Conservation (phyloP, 2,329 filamentous ascomycete genomes). For the Laburnicola sp. region DNA sequence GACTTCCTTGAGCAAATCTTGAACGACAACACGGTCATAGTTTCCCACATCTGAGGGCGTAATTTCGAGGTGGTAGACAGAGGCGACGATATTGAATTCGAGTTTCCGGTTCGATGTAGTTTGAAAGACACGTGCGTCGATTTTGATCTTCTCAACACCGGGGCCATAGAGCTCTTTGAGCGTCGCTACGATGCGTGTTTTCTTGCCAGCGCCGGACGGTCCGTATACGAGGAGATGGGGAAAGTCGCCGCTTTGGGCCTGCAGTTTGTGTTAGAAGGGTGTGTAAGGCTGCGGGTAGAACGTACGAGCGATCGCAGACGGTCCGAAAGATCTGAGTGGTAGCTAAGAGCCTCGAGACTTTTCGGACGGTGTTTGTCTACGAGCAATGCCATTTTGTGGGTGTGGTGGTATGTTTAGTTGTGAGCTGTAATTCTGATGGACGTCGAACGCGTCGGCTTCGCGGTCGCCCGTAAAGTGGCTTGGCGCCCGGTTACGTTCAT, state of each 20-base stretch:
- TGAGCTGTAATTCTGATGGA: slow-evolving; percentile 14
- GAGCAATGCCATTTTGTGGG: slow-evolving; percentile 60
- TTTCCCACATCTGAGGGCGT: slow-evolving; percentile 95
- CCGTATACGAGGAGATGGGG: slow-evolving; percentile 97
- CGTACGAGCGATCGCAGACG: slow-evolving; percentile 82
- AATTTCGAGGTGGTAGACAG: slow-evolving; percentile 97
- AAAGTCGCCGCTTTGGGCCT: slow-evolving; percentile 97
- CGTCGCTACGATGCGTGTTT: slow-evolving; percentile 93
- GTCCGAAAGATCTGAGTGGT: slow-evolving; percentile 85
- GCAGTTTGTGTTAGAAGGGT: slow-evolving; percentile 15
- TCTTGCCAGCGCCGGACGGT: slow-evolving; percentile 94
- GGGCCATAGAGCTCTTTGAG: slow-evolving; percentile 93
- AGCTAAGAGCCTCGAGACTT: slow-evolving; percentile 76
- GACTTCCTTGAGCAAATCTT: slow-evolving; percentile 95
- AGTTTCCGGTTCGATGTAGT: slow-evolving; percentile 95
- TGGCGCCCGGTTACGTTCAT: too few relatives aligned
- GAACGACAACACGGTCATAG: slow-evolving; percentile 93
- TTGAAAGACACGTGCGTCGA: slow-evolving; percentile 95
- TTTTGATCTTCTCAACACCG: slow-evolving; percentile 99
- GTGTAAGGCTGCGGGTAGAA: neutral
- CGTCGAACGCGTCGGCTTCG: slow-evolving; percentile 23
- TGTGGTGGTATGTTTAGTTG: slow-evolving; percentile 8
- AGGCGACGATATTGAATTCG: slow-evolving; percentile 98
- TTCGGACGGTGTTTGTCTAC: slow-evolving; percentile 70
- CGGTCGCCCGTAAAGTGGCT: slow-evolving; percentile 38